A percentile compares a stretch with the other conserved stretches of the same genome.
Conservation (phyloP, 139 green algal species). For the Prasinococcaceae sp. region DNA sequence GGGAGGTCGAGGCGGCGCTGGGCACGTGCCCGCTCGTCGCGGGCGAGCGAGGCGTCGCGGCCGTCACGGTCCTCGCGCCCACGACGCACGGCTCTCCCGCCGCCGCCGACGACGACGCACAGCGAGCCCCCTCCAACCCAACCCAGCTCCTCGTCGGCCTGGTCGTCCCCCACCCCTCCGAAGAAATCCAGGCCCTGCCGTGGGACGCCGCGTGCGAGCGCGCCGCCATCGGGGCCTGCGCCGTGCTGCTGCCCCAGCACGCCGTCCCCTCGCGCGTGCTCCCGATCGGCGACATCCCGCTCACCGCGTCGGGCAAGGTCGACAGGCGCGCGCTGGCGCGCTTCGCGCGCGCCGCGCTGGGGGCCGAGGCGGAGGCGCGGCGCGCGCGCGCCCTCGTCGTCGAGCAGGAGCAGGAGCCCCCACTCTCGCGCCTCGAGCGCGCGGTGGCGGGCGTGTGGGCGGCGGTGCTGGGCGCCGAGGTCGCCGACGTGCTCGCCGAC, state of each 20-base stretch:
- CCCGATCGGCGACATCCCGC: neutral
- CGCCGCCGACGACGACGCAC: neutral
- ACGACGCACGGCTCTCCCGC: neutral
- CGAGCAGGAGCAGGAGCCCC: neutral
- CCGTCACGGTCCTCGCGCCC: neutral
- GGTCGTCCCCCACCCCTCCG: neutral
- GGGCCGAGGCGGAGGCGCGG: neutral
- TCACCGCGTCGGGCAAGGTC: conserved; percentile 1
- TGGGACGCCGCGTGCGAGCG: neutral
- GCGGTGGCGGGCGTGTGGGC: neutral
- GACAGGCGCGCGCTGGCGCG: neutral
- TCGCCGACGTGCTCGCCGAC: neutral
- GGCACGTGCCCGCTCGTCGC: neutral
- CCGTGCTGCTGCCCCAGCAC: neutral
- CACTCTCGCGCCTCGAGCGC: neutral
- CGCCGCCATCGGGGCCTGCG: neutral
- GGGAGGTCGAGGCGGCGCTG: neutral
- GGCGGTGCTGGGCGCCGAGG: neutral
- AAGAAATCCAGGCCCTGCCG: neutral
- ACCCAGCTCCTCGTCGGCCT: neutral
- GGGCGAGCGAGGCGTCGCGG: too few species aligned
- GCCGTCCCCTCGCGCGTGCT: neutral
- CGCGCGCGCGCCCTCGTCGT: neutral
- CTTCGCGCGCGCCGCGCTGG: too few species aligned
- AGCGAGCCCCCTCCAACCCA: neutral